phyloP scores from a whole-genome alignment of 1,284 basidiomycete genomes.

The Fomitopsis pinicola region DNA sequence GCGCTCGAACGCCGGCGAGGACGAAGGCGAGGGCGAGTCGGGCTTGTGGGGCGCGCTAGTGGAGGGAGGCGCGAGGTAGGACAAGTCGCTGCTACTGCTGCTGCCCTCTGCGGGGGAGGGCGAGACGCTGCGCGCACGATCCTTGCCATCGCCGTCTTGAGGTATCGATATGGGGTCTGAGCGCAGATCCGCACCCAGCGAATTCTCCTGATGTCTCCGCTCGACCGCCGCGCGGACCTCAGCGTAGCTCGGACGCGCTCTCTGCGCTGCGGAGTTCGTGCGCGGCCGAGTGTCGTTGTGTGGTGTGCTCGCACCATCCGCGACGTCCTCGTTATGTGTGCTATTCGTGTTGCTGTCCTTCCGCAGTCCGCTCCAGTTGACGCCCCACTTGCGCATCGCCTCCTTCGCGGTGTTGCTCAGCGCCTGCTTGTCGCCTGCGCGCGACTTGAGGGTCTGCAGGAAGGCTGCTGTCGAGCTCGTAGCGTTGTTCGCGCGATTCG shows the following conservation, averaged over 20 bases:
- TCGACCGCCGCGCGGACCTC: conserved; percentile 69
- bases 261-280: conserved; percentile 32
- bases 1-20: not conserved
- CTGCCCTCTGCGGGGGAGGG: conserved; percentile 7
- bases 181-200: conserved; percentile 15
- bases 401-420: conserved; percentile 79
- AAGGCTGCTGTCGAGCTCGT: conserved; percentile 40
- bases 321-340: conserved; percentile 21
- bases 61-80: conserved; percentile 5
- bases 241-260: conserved; percentile 55
- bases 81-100: not conserved
- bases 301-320: conserved; percentile 42
- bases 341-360: conserved; percentile 39
- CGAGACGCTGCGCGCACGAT: conserved; percentile 25
- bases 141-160: conserved; percentile 20
- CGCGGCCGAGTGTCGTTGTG: conserved; percentile 36
- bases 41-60: conserved; percentile 7
- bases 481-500: conserved; percentile 13
- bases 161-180: conserved; percentile 33
- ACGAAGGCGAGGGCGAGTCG: conserved; percentile 1
- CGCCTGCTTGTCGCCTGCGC: conserved; percentile 78
- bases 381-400: conserved; percentile 84
- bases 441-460: conserved; percentile 72
- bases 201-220: conserved; percentile 43
- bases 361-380: conserved; percentile 66